Evolutionary conservation across 2,329 filamentous ascomycete species (phyloP), one percentile per base, ranked within the genome.

Genomic region (Acrocalymma vagum): DNA sequence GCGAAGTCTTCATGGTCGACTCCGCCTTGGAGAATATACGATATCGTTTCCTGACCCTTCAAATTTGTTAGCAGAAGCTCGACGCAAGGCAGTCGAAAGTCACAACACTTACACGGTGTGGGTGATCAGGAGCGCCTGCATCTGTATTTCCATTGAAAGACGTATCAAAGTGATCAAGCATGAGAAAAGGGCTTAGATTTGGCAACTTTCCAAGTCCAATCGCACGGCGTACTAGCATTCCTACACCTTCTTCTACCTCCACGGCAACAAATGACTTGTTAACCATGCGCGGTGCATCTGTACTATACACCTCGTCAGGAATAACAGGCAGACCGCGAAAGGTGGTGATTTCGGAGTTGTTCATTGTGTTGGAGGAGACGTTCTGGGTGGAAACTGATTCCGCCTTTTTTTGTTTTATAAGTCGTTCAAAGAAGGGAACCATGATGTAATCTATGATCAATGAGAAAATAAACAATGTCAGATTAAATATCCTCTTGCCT

Each of bases 1-100:
- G 88, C 85, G 55, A 95, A 95, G 69, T 95, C 90, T 73, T 95
- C 90, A 63, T 95, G 90, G 71, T 95, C 89, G 47, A 94, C 83
- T 6, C 81, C 88, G 52, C 92, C 92, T 13, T 80, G 72, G 10
- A 96, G 78, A 20, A 96, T 78, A 67, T 96, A 96, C 1, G 90
- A 95, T 65, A 95, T 94, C 11, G 83, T 87, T 60, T 95, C 89
- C 70, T 95, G 90, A 29, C 90, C 90, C n/a, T 31, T 20, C 16
- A 18, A 6, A 15, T 4, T n/a, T 20, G 29, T 20, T 31, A 22
- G 31, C 6, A 20, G n/a, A n/a, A n/a, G n/a, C n/a, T 16, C 5
- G 21, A 25, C 9, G 21, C 7, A 21, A 14, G 8, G 27, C 8
- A 8, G 8, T 9, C 8, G 14, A 14, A 9, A 14, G 27, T 9